Evolutionary conservation across 306 rosid species (phyloP), one percentile per base, ranked within the genome.

Genomic region (Citrullus amarus): DNA sequence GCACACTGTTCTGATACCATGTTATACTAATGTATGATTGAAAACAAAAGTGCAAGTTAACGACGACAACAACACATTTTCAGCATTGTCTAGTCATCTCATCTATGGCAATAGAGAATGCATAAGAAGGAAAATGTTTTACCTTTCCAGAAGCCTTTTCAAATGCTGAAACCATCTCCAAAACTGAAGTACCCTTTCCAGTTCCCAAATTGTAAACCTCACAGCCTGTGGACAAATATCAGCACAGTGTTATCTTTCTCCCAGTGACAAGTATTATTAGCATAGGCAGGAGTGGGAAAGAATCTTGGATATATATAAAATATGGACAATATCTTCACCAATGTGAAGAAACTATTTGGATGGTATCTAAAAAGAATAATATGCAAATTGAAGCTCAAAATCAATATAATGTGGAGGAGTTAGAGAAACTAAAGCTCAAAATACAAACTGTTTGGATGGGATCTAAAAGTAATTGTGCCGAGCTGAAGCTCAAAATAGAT

Each of bases 161-260:
- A 89, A 96, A 96, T 82, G 99, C 94, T 16, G 79, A 77, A 57
- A 96, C 98, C 92, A 96, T 96, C 89, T 96, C 97, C 88, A 91
- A 81, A 78, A 96, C 98, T 15, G 99, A 96, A 61, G 98, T 93
- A 78, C 99, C 99, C 79, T 88, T 93, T 75, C 99, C 99, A 6
- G 99, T 96, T 73, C 99, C 99, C 88, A 96, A 80, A 84, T 96
- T 96, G 86, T 88, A 96, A 76, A 96, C 99, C 85, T 91, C 98
- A 38, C 99, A 96, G 74, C 97, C 98, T 96, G 89, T 76, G 16
- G 44, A 72, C 5, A 73, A 73, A 53, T 53, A 74, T 15, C 14
- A 51, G 16, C 41, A 51, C 6, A 53, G 22, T 66, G 57, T 53
- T 53, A 53, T 16, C 57, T 18, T 53, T 53, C 20, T 16, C 57